A percentile compares a stretch with the other conserved stretches of the same genome.
These are phyloP conservation scores for Hypericum perforatum DNA, from an alignment of 345 rosid species.

Conservation along the genomic window DNA sequence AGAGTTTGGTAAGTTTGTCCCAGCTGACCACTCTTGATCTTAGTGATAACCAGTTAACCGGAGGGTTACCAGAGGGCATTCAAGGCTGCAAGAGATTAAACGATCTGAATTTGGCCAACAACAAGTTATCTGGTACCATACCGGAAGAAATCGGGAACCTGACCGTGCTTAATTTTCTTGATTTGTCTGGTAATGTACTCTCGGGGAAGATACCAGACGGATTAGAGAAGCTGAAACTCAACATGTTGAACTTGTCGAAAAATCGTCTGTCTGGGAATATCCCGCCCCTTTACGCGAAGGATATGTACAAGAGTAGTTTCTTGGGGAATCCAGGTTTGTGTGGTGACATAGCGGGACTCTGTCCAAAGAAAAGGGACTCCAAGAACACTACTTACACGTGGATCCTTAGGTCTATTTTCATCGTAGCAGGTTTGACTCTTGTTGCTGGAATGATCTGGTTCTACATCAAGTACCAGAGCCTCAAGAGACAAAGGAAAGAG, in stretches of 20 bases:
- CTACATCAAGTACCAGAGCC: background rate
- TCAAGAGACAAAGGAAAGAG: slow-evolving; percentile 22
- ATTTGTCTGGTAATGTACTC: slow-evolving; percentile 60
- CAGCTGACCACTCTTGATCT: slow-evolving; percentile 61
- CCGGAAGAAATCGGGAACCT: slow-evolving; percentile 56
- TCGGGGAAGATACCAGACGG: slow-evolving; percentile 59
- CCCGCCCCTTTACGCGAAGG: slow-evolving; percentile 51
- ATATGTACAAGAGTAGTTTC: slow-evolving; percentile 44
- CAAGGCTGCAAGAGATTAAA: slow-evolving; percentile 45
- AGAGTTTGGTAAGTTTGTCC: slow-evolving; percentile 38
- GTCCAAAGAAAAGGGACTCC: slow-evolving; percentile 30
- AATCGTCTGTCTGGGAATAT: slow-evolving; percentile 57
- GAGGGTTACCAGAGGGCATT: slow-evolving; percentile 52
- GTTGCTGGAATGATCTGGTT: background rate
- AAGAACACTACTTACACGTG: slow-evolving; percentile 16
- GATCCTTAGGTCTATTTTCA: background rate
- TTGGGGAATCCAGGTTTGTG: slow-evolving; percentile 75
- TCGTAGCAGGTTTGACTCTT: background rate
- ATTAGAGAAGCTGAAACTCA: slow-evolving; percentile 70
- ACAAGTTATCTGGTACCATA: slow-evolving; percentile 55
- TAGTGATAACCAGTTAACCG: slow-evolving; percentile 46
- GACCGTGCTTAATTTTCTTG: slow-evolving; percentile 76
- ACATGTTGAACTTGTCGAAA: slow-evolving; percentile 62
- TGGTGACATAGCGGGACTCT: slow-evolving; percentile 48
- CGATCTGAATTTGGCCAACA: slow-evolving; percentile 65